Evolutionary conservation across 768 basidiomycete genomes (phyloP).

Genomic region (Boletus pseudo-olivaceus): DNA sequence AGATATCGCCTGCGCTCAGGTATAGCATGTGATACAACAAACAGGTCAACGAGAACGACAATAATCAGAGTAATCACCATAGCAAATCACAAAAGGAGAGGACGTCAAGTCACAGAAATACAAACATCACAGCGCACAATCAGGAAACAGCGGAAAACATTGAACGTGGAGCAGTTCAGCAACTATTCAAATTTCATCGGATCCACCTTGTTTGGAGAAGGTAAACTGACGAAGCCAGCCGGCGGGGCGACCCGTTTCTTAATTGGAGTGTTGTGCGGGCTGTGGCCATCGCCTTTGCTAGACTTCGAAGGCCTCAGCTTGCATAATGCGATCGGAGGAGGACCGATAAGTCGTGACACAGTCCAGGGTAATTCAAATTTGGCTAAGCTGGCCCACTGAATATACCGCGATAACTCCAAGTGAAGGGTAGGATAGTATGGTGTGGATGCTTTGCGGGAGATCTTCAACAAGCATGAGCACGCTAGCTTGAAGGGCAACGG

Average conservation of each 20-base stretch:
- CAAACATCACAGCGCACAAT: slow-evolving; percentile 6
- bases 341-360: slow-evolving; percentile 72
- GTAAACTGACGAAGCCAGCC: slow-evolving; percentile 28
- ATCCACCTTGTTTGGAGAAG: slow-evolving; percentile 42
- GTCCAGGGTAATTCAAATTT: slow-evolving; percentile 81
- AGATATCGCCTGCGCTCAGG: slow-evolving; percentile 8
- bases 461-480: slow-evolving; percentile 43
- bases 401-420: slow-evolving; percentile 88
- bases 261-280: slow-evolving; percentile 22
- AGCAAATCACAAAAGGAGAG: slow-evolving; percentile 1
- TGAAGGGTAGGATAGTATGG: slow-evolving; percentile 94
- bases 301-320: slow-evolving; percentile 33
- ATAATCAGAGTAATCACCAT: slow-evolving; percentile 13
- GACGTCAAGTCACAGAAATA: slow-evolving; percentile 6
- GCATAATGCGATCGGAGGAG: slow-evolving; percentile 64
- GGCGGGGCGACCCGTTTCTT: slow-evolving; percentile 20
- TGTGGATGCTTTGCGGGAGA: slow-evolving; percentile 90
- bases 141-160: slow-evolving; percentile 1
- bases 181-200: slow-evolving; percentile 40
- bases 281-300: slow-evolving; percentile 12
- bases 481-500: not conserved
- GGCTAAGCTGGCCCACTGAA: slow-evolving; percentile 59
- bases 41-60: slow-evolving; percentile 7
- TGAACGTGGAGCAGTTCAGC: not conserved
- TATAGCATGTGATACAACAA: slow-evolving; percentile 23